Percentiles rank a stretch among this genome's conserved stretches.
These are phyloP conservation scores for Claviceps humidiphila DNA, from an alignment of 2,329 filamentous ascomycete genomes.

Conservation along the genomic window DNA sequence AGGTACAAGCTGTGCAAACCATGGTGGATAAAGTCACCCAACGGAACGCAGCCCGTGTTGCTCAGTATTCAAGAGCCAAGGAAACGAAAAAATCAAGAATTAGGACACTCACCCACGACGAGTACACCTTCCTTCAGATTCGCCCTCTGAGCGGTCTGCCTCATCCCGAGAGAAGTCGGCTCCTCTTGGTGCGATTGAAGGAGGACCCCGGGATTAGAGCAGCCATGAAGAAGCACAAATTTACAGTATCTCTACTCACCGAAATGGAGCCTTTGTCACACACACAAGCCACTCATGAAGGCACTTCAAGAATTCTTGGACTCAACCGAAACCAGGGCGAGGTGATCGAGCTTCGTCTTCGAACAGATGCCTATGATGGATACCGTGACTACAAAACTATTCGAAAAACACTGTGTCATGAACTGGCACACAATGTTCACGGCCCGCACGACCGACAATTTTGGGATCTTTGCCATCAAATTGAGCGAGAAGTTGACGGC, in stretches of 20 bases:
- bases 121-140: slow-evolving; percentile 72
- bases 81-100: slow-evolving; percentile 6
- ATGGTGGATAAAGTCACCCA: slow-evolving; percentile 35
- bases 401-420: slow-evolving; percentile 83
- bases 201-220: slow-evolving; percentile 75
- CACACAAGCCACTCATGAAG: slow-evolving; percentile 58
- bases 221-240: slow-evolving; percentile 73
- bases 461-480: slow-evolving; percentile 77
- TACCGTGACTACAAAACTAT: slow-evolving; percentile 90
- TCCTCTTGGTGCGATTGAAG: slow-evolving; percentile 62
- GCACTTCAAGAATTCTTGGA: slow-evolving; percentile 63
- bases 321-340: slow-evolving; percentile 80
- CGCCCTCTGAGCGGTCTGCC: slow-evolving; percentile 67
- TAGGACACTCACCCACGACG: slow-evolving; percentile 28
- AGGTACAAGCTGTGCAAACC: slow-evolving; percentile 40
- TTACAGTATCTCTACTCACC: slow-evolving; percentile 72
- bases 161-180: slow-evolving; percentile 54
- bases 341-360: slow-evolving; percentile 75
- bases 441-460: slow-evolving; percentile 75
- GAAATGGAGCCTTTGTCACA: slow-evolving; percentile 89
- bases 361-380: slow-evolving; percentile 91
- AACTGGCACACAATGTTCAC: slow-evolving; percentile 85
- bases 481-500: slow-evolving; percentile 72
- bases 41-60: slow-evolving; percentile 29
- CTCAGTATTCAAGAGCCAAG: slow-evolving; percentile 16